phyloP scores from a whole-genome alignment of 2,329 filamentous ascomycete genomes.

The Daldinia sp. region DNA sequence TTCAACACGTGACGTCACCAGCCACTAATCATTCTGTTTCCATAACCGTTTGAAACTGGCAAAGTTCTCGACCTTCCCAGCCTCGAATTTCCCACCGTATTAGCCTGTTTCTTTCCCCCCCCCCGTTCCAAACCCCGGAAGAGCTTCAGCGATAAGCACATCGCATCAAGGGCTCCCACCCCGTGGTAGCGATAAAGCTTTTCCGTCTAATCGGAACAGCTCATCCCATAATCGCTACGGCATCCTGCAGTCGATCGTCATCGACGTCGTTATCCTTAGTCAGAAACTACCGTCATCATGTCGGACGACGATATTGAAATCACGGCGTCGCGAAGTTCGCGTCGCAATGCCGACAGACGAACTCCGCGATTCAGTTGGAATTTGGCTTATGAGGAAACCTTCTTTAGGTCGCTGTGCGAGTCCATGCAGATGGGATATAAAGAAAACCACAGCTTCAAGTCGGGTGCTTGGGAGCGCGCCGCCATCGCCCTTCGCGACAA shows the following conservation, averaged over 20 bases:
- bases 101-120: slow-evolving; percentile 13
- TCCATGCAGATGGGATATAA: slow-evolving; percentile 67
- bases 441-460: slow-evolving; percentile 71
- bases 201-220: slow-evolving; percentile 30
- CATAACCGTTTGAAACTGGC: slow-evolving; percentile 12
- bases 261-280: slow-evolving; percentile 3
- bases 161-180: slow-evolving; percentile 26
- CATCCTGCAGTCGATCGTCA: slow-evolving; percentile 19
- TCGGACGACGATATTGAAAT: slow-evolving; percentile 50
- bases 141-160: slow-evolving; percentile 36
- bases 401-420: slow-evolving; percentile 71
- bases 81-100: slow-evolving; percentile 38
- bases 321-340: slow-evolving; percentile 42
- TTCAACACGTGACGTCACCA: neutral
- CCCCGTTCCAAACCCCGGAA: slow-evolving; percentile 20
- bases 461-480: slow-evolving; percentile 71
- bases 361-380: slow-evolving; percentile 71
- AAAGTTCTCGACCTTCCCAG: slow-evolving; percentile 15
- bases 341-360: slow-evolving; percentile 50
- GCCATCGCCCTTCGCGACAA: slow-evolving; percentile 65
- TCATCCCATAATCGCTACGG: slow-evolving; percentile 7
- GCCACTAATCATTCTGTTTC: slow-evolving; percentile 3
- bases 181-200: slow-evolving; percentile 34
- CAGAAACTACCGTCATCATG: slow-evolving; percentile 42
- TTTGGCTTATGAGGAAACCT: slow-evolving; percentile 68